Conservation (phyloP, 306 rosid species). For the Neltuma alba region DNA sequence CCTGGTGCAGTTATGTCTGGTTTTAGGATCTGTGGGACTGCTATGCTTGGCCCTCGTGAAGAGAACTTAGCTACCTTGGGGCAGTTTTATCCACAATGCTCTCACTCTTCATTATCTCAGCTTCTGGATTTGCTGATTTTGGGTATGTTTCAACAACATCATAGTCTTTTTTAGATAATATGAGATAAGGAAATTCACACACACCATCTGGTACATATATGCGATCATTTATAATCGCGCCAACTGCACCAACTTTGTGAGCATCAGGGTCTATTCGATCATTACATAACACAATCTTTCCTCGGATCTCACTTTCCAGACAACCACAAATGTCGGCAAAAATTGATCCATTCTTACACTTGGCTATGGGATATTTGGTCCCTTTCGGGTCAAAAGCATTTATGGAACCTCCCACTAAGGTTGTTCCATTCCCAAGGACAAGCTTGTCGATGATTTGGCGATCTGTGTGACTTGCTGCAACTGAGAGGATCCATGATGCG, state of each 20-base stretch:
- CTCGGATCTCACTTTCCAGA: constrained; percentile 13
- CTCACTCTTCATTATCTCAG: constrained; percentile 17
- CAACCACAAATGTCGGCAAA: neutral
- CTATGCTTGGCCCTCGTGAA: constrained; percentile 36
- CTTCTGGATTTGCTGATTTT: neutral
- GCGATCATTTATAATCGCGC: neutral
- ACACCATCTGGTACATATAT: neutral
- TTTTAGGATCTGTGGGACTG: constrained; percentile 33
- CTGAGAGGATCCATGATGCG: constrained; percentile 52
- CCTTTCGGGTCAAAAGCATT: constrained; percentile 35
- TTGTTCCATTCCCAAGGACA: constrained; percentile 45
- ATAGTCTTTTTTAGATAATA: neutral
- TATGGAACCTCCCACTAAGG: constrained; percentile 30
- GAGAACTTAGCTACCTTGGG: constrained; percentile 35
- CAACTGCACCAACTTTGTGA: constrained; percentile 27
- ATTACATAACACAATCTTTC: constrained; percentile 45
- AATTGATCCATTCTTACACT: neutral
- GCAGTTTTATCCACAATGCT: neutral
- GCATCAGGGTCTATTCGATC: neutral
- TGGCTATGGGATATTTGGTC: constrained; percentile 21
- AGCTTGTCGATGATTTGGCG: constrained; percentile 34
- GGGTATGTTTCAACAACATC: neutral
- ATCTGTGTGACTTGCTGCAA: constrained; percentile 52
- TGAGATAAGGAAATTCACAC: neutral
- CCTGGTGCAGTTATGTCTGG: constrained; percentile 34